Base-by-base conservation (phyloP, 345 rosid species). In the Eutrema heterophyllum region DNA sequence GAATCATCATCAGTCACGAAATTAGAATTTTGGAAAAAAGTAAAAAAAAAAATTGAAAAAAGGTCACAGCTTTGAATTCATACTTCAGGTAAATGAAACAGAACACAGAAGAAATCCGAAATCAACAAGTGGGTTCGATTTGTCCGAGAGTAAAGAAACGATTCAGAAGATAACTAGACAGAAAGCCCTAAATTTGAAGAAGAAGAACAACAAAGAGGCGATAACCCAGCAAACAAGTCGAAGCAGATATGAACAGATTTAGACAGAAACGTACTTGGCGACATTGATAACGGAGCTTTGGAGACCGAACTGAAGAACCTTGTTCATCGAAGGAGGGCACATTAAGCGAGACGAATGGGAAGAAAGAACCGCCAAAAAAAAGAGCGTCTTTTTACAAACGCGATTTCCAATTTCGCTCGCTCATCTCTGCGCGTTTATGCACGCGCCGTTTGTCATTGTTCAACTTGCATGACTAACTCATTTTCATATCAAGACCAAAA, bases 231-330 rank as follows among this genome's bases (percentile, higher is more conserved):
- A 71, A 68, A 38, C 38, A 32, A 64, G 5, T 12, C 14, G 10
- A 52, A 73, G 10, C 30, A 33, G 55, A 6, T 1, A 14, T 35
- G 1, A 24, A 33, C 15, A 75, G 24, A 61, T 11, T 74, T 0
- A 56, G 41, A 40, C 18, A 71, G 60, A 68, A 35, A 1, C 73
- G 43, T 61, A 86, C 90, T 81, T 75, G 41, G 82, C 53, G 56
- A 81, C 51, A 72, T 64, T 48, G 26, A 67, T 14, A 73, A 82
- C 27, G 70, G 84, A 78, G 77, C 51, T 60, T 48, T 71, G 81
- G 45, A 82, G 74, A 70, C 84, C 83, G 35, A 85, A 67, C 30
- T 60, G 83, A 78, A 83, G 73, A 11, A 83, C 84, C 57, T 70
- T 79, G 64, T 56, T 79, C 84, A 82, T 77, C 38, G 74, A 81